Percentiles rank a stretch among this genome's conserved stretches.
These are phyloP conservation scores for Citrus medica DNA, from an alignment of 345 rosid species.

Conservation along the genomic window DNA sequence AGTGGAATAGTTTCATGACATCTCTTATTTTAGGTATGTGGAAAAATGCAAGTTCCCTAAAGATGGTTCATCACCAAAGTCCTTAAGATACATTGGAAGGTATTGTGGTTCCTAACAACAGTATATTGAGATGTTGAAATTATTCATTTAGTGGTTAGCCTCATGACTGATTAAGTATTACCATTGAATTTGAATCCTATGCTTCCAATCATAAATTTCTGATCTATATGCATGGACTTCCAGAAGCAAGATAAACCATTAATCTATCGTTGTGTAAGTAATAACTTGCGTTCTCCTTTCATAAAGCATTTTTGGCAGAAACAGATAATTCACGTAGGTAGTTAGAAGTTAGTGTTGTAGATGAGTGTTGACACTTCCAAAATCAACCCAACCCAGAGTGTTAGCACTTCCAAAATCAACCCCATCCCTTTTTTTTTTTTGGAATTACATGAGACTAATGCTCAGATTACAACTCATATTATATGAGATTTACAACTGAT, in stretches of 20 bases:
- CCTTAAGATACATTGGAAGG: constrained; percentile 97
- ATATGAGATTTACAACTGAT: no score
- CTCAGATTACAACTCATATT: no score
- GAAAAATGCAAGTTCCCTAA: constrained; percentile 93
- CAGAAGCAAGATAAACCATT: background rate
- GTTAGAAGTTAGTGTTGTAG: background rate
- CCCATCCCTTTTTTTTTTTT: no score
- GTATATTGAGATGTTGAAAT: background rate
- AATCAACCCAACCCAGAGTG: background rate
- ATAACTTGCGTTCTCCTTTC: background rate
- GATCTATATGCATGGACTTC: background rate
- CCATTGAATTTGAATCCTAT: background rate
- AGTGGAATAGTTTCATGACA: constrained; percentile 1
- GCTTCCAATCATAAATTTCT: background rate
- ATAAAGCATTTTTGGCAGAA: background rate
- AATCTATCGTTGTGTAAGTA: background rate
- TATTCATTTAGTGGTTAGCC: background rate
- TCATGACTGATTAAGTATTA: background rate
- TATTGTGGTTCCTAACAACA: constrained; percentile 19
- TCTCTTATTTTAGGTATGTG: constrained; percentile 53
- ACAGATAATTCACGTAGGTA: background rate
- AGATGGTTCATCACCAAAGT: constrained; percentile 85
- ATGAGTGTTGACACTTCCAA: background rate
- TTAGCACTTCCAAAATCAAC: background rate
- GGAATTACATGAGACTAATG: no score